A percentile compares a stretch with the other conserved stretches of the same genome.
Evolutionary conservation across 2,329 filamentous ascomycete species (phyloP).

Genomic region (Neocucurbitaria cava): DNA sequence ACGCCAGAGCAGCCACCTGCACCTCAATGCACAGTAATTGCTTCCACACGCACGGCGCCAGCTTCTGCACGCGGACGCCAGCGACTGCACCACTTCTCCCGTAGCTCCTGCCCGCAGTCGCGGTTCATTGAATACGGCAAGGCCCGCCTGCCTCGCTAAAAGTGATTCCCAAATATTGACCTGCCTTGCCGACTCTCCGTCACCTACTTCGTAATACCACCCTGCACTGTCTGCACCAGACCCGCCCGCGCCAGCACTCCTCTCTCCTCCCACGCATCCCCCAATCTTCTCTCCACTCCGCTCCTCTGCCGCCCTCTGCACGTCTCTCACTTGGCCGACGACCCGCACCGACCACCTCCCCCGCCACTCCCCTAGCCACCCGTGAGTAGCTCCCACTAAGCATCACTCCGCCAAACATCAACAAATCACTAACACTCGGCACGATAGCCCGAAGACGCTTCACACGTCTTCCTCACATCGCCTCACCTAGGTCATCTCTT

Average conservation of each 20-base stretch:
- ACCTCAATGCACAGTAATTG: conserved; percentile 17
- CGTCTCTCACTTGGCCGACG: conserved; percentile 21
- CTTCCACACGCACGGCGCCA: conserved; percentile 12
- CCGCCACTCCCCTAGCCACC: conserved; percentile 43
- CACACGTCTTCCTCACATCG: conserved; percentile 11
- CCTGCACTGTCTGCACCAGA: conserved; percentile 18
- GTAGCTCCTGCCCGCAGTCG: conserved; percentile 15
- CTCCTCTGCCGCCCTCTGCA: conserved; percentile 22
- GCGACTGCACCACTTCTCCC: conserved; percentile 10
- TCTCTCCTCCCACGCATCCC: conserved; percentile 28
- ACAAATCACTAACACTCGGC: conserved; percentile 29
- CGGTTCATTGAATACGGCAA: conserved; percentile 35
- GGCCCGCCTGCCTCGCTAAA: conserved; percentile 42
- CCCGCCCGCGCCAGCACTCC: conserved; percentile 21
- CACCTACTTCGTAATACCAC: conserved; percentile 23
- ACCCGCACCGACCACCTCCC: conserved; percentile 42
- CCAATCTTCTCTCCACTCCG: conserved; percentile 24
- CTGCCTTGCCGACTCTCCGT: conserved; percentile 20
- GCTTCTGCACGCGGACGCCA: conserved; percentile 13
- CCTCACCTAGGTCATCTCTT: conserved; percentile 4
- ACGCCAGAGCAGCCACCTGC: conserved; percentile 3
- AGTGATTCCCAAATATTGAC: conserved; percentile 34
- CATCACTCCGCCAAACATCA: conserved; percentile 24
- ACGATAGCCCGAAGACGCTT: conserved; percentile 16
- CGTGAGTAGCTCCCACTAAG: conserved; percentile 35